These are phyloP conservation scores for Suillus sp. DNA, from an alignment of 768 basidiomycete species.

Conservation along the genomic window DNA sequence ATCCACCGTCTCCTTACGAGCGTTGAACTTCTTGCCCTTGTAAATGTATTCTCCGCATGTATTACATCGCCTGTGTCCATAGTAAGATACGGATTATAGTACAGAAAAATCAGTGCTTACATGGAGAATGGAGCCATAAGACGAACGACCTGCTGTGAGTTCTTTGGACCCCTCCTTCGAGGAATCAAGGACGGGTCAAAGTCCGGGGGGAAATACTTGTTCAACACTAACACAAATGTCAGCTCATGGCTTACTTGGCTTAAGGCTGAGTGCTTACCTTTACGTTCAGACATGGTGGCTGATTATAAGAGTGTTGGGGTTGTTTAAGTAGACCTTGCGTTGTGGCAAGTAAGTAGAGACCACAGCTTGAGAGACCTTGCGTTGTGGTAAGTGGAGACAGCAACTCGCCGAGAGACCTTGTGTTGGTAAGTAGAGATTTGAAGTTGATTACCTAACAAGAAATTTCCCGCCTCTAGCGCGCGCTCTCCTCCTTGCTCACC, in stretches of 20 bases:
- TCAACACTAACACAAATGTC: conserved; percentile 60
- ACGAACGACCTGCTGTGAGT: conserved; percentile 96
- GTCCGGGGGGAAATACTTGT: conserved; percentile 97
- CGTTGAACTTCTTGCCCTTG: conserved; percentile 99
- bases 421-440: neutral
- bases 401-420: too few species aligned
- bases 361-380: neutral
- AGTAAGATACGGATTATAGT: conserved; percentile 10
- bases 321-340: neutral
- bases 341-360: neutral
- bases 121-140: conserved; percentile 99
- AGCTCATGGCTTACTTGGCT: conserved; percentile 3
- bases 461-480: conserved; percentile 33
- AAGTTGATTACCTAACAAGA: conserved; percentile 36
- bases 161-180: conserved; percentile 85
- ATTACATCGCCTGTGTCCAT: conserved; percentile 72
- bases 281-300: conserved; percentile 77
- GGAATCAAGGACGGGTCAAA: conserved; percentile 98
- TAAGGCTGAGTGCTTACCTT: conserved; percentile 49
- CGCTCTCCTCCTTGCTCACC: conserved; percentile 24
- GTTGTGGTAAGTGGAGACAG: conserved; percentile 1
- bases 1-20: conserved; percentile 96
- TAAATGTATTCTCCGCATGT: conserved; percentile 99
- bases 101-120: conserved; percentile 44
- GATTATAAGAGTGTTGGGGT: conserved; percentile 1